These are phyloP conservation scores for Xylaria curta DNA, from an alignment of 495 filamentous ascomycete species.

Conservation along the genomic window DNA sequence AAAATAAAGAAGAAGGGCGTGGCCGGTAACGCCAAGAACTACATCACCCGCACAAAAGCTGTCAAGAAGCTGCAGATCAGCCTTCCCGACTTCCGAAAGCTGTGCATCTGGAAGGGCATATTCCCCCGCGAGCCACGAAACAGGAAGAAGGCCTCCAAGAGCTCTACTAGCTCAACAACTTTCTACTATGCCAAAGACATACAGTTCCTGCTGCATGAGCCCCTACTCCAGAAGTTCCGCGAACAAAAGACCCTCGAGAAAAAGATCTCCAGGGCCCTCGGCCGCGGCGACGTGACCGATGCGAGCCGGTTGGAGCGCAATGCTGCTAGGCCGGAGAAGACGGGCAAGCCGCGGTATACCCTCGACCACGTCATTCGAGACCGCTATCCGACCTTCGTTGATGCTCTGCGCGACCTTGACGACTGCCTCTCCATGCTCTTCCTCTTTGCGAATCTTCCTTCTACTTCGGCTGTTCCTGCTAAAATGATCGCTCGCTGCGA, in stretches of 20 bases:
- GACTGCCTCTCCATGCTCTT: conserved; percentile 97
- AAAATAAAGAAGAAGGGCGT: conserved; percentile 96
- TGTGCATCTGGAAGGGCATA: conserved; percentile 99
- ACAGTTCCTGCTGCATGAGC: conserved; percentile 96
- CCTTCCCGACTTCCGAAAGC: conserved; percentile 92
- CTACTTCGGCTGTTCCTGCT: conserved; percentile 80
- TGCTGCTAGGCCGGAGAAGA: conserved; percentile 78
- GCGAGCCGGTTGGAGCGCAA: conserved; percentile 69
- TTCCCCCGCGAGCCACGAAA: conserved; percentile 95
- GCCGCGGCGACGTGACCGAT: conserved; percentile 87
- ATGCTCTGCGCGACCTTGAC: conserved; percentile 92
- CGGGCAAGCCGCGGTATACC: conserved; percentile 80
- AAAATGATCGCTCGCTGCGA: conserved; percentile 95
- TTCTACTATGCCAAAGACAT: conserved; percentile 99
- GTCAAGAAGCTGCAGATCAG: conserved; percentile 97
- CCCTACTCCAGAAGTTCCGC: conserved; percentile 92
- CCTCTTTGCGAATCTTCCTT: conserved; percentile 95
- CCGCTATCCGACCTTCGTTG: conserved; percentile 95
- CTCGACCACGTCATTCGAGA: conserved; percentile 97
- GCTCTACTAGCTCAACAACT: conserved; percentile 85
- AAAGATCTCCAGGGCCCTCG: conserved; percentile 91
- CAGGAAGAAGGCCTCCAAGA: conserved; percentile 95
- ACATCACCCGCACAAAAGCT: conserved; percentile 94
- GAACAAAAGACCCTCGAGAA: conserved; percentile 96
- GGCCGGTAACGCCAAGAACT: conserved; percentile 95